Conservation (phyloP, 352 stramenopile genomes). For the Pythium guiyangense region DNA sequence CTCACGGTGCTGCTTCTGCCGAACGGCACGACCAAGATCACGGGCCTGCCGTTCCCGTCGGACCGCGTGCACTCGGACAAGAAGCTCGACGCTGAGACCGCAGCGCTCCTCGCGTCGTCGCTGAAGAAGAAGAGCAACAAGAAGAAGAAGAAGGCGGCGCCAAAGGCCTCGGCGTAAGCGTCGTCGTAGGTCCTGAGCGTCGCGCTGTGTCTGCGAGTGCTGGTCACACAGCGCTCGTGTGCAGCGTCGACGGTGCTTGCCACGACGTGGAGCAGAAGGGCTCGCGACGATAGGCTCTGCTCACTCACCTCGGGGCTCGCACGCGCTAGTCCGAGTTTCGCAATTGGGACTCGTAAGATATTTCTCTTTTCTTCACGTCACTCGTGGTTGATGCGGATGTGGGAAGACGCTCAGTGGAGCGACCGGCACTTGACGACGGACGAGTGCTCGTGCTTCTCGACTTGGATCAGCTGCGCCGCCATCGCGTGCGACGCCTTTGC, state of each 20-base stretch:
- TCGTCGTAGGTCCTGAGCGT: not conserved
- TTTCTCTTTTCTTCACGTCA: slow-evolving; percentile 29
- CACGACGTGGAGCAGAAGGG: not conserved
- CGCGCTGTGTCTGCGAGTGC: not conserved
- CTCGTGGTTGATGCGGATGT: not conserved
- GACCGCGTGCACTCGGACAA: slow-evolving; percentile 92
- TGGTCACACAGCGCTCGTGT: not conserved
- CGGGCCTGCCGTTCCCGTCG: slow-evolving; percentile 87
- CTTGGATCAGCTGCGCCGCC: slow-evolving; percentile 25
- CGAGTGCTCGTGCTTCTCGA: slow-evolving; percentile 18
- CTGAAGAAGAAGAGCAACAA: slow-evolving; percentile 97
- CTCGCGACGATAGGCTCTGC: not conserved
- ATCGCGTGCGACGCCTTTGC: not conserved
- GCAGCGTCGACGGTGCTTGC: not conserved
- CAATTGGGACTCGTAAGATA: slow-evolving; percentile 42
- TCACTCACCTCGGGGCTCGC: not conserved
- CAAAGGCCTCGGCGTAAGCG: slow-evolving; percentile 28
- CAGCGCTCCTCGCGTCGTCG: slow-evolving; percentile 86
- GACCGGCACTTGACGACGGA: slow-evolving; percentile 6
- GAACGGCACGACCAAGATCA: slow-evolving; percentile 95
- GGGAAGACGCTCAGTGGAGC: not conserved
- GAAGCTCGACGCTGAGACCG: slow-evolving; percentile 90
- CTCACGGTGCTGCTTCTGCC: slow-evolving; percentile 97
- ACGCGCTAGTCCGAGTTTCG: slow-evolving; percentile 13
- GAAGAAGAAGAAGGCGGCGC: slow-evolving; percentile 85